phyloP scores from a whole-genome alignment of 2,329 filamentous ascomycete species.

The Penicillium vulpinum region DNA sequence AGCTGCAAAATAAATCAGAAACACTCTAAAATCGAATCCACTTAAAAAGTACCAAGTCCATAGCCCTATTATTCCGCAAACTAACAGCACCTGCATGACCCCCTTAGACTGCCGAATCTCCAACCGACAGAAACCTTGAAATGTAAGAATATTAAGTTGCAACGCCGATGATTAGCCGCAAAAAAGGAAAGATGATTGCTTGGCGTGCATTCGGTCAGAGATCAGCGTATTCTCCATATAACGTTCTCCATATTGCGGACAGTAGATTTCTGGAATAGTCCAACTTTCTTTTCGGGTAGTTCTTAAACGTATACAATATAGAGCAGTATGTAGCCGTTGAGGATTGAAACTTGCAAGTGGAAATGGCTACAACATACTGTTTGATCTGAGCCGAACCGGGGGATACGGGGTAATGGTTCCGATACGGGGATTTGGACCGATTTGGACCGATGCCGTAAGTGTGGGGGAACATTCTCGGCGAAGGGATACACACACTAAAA shows the following conservation, averaged over 20 bases:
- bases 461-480: neutral
- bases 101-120: neutral
- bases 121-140: neutral
- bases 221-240: neutral
- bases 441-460: neutral
- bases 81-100: neutral
- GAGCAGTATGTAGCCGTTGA: neutral
- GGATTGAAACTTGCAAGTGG: neutral
- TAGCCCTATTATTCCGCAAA: neutral
- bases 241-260: neutral
- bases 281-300: neutral
- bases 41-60: neutral
- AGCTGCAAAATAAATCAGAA: neutral
- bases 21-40: too few species aligned
- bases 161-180: constrained; percentile 4
- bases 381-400: neutral
- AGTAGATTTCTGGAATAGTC: neutral
- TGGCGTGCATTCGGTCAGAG: neutral
- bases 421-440: neutral
- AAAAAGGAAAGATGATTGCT: neutral
- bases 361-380: neutral
- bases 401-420: too few species aligned
- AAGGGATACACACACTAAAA: too few species aligned
- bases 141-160: neutral
- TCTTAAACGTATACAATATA: too few species aligned